Evolutionary conservation across 495 filamentous ascomycete genomes (phyloP).

Genomic region (Aspergillus wentii): DNA sequence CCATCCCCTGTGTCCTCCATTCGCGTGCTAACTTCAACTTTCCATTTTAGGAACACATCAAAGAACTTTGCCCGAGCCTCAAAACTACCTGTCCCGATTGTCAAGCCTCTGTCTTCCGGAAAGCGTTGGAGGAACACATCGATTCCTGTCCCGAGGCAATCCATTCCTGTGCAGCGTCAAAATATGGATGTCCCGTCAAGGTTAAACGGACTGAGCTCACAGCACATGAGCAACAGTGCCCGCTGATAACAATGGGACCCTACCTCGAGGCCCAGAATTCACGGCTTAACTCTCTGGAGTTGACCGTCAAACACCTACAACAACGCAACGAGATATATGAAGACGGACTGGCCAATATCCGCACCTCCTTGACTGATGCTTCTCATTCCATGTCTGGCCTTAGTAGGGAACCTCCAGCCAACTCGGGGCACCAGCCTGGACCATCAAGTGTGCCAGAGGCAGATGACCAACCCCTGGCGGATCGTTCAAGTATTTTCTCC

Average conservation of each 20-base stretch:
- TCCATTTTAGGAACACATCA: conserved; percentile 38
- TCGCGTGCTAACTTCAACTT: conserved; percentile 1
- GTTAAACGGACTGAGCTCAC: conserved; percentile 45
- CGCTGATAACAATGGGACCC: conserved; percentile 55
- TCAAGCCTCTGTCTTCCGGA: conserved; percentile 37
- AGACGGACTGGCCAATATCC: conserved; percentile 47
- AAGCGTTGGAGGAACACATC: conserved; percentile 45
- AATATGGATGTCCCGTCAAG: conserved; percentile 52
- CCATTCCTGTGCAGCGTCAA: conserved; percentile 48
- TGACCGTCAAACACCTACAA: conserved; percentile 50
- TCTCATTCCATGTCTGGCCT: conserved; percentile 17
- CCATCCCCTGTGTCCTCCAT: neutral
- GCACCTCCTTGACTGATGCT: conserved; percentile 33
- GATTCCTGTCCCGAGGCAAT: conserved; percentile 49
- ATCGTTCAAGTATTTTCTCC: conserved; percentile 21
- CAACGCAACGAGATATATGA: conserved; percentile 57
- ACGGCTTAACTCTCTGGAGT: conserved; percentile 51
- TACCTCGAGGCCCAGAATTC: conserved; percentile 53
- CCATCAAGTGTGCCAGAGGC: conserved; percentile 1
- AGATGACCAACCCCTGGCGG: conserved; percentile 7
- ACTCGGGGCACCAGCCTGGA: neutral
- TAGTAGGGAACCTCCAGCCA: conserved; percentile 1
- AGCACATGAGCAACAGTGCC: conserved; percentile 49
- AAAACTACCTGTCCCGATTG: conserved; percentile 51
- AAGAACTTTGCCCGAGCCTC: conserved; percentile 45